These are phyloP conservation scores for Oemleria cerasiformis DNA, from an alignment of 306 rosid genomes.

Conservation along the genomic window DNA sequence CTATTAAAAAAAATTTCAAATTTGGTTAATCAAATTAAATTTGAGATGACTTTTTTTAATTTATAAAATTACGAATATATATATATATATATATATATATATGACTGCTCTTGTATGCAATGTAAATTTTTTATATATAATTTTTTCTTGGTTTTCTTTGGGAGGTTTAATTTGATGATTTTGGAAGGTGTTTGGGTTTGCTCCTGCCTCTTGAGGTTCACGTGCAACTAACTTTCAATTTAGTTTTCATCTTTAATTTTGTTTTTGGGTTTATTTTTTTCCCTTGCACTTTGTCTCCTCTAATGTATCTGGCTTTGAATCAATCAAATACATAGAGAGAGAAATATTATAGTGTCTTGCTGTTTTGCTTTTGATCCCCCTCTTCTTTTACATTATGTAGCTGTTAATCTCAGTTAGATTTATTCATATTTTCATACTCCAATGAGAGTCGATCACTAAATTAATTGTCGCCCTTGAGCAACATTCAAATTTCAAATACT, in stretches of 20 bases:
- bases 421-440: not conserved
- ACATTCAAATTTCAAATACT: not conserved
- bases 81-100: not conserved
- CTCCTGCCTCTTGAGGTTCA: constrained; percentile 33
- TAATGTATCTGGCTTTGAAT: constrained; percentile 35
- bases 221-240: constrained; percentile 46
- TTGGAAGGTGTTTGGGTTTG: constrained; percentile 34
- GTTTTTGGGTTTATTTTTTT: constrained; percentile 10
- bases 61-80: constrained; percentile 9
- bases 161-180: constrained; percentile 24
- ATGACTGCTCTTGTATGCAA: constrained; percentile 18
- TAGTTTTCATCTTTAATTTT: constrained; percentile 24
- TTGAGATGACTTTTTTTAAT: constrained; percentile 16
- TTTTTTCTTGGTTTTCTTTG: not conserved
- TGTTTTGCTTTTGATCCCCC: not conserved
- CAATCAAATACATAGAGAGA: constrained; percentile 37
- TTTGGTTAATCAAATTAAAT: constrained; percentile 1
- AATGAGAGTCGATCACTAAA: not conserved
- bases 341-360: constrained; percentile 22
- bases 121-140: constrained; percentile 22
- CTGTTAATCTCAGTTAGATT: not conserved
- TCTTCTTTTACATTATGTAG: too few species aligned
- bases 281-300: not conserved
- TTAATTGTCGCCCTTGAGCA: not conserved
- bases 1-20: constrained; percentile 9